Conservation (phyloP, 805 yeast species). For the Wickerhamiella qilinensis region DNA sequence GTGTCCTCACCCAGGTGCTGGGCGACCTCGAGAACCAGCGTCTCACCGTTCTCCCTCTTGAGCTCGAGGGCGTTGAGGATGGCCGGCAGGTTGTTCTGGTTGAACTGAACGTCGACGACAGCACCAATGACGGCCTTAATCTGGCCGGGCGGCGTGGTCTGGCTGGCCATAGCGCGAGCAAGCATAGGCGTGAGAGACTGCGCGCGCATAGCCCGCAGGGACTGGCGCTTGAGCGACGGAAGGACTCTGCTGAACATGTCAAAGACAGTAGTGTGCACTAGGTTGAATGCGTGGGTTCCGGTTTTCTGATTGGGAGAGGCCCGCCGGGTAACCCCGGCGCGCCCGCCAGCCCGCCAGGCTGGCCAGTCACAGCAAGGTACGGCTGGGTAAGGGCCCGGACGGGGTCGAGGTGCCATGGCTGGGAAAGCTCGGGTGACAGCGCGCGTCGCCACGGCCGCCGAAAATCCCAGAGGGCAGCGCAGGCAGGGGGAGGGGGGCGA, state of each 20-base stretch:
- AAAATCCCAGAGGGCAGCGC: too few species aligned
- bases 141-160: conserved; percentile 11
- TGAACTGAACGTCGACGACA: conserved; percentile 72
- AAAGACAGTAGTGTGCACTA: not conserved
- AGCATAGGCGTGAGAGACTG: conserved; percentile 11
- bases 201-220: conserved; percentile 13
- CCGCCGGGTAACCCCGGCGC: not conserved
- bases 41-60: conserved; percentile 53
- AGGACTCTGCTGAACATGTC: conserved; percentile 18
- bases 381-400: not conserved
- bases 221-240: conserved; percentile 18
- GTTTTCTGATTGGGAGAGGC: not conserved
- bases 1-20: conserved; percentile 99
- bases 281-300: not conserved
- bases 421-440: too few species aligned
- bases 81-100: conserved; percentile 92
- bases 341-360: not conserved
- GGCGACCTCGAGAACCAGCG: conserved; percentile 91
- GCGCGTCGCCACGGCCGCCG: too few species aligned
- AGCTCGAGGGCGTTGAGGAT: conserved; percentile 93
- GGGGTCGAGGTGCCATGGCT: too few species aligned
- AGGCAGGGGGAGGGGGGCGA: too few species aligned
- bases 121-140: conserved; percentile 20
- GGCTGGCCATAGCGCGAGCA: conserved; percentile 15
- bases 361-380: not conserved